Conservation (phyloP, 495 filamentous ascomycete genomes). For the Penicillium crystallinum region DNA sequence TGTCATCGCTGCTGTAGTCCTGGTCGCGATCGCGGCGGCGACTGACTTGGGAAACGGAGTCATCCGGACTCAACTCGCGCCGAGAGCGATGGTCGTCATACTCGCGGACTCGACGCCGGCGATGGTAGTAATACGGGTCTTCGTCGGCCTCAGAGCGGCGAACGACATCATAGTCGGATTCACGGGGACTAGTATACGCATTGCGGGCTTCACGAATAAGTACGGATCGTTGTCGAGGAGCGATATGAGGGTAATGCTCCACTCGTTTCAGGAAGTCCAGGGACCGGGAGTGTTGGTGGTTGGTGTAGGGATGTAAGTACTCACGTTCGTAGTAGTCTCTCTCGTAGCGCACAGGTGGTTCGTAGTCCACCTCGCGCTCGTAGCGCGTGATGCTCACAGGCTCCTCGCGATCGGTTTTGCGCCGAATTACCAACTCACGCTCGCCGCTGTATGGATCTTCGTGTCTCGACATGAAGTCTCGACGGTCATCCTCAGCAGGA, state of each 20-base stretch:
- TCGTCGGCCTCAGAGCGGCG: slow-evolving; percentile 55
- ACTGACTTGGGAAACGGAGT: slow-evolving; percentile 52
- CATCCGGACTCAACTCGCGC: slow-evolving; percentile 54
- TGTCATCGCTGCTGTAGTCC: slow-evolving; percentile 59
- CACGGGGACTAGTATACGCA: slow-evolving; percentile 58
- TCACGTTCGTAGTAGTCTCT: slow-evolving; percentile 55
- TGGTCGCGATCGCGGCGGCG: slow-evolving; percentile 33
- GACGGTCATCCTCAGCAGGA: slow-evolving; percentile 39
- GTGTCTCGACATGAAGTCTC: slow-evolving; percentile 35
- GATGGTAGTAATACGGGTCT: slow-evolving; percentile 61
- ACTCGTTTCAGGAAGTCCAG: slow-evolving; percentile 61
- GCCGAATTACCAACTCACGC: slow-evolving; percentile 46
- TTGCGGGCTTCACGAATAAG: slow-evolving; percentile 71
- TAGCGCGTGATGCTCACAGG: slow-evolving; percentile 36
- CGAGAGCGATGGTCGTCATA: slow-evolving; percentile 48
- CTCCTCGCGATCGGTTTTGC: slow-evolving; percentile 41
- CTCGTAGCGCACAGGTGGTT: slow-evolving; percentile 38
- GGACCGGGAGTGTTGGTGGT: slow-evolving; percentile 61
- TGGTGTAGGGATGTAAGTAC: slow-evolving; percentile 40
- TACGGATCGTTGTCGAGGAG: slow-evolving; percentile 67
- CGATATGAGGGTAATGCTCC: slow-evolving; percentile 37
- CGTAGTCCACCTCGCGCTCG: slow-evolving; percentile 44
- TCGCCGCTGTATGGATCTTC: slow-evolving; percentile 36
- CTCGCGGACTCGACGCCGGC: slow-evolving; percentile 51
- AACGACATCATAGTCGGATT: slow-evolving; percentile 64